Conservation (phyloP, 148 eudicot species). For the Rhododendron kiyosumense region DNA sequence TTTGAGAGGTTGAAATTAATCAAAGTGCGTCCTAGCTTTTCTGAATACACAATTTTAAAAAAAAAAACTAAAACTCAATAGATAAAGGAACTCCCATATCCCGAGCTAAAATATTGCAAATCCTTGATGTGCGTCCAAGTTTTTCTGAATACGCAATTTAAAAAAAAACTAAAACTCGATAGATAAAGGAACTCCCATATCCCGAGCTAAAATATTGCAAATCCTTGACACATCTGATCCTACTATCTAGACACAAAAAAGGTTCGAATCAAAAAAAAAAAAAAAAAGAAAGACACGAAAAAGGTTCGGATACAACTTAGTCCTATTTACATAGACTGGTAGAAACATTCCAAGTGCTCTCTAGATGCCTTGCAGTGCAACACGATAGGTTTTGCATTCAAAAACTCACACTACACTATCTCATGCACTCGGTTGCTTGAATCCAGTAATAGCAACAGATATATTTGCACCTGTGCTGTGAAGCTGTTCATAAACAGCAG, state of each 20-base stretch:
- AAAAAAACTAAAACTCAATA: neutral
- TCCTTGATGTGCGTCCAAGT: neutral
- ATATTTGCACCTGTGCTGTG: conserved; percentile 22
- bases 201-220: neutral
- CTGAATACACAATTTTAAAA: neutral
- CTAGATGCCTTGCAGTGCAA: neutral
- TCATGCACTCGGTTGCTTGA: conserved; percentile 23
- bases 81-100: neutral
- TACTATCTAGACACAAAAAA: neutral
- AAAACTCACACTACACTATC: too few species aligned
- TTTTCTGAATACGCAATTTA: neutral
- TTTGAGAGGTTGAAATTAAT: neutral
- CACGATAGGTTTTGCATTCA: neutral
- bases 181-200: neutral
- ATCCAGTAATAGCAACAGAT: conserved; percentile 22
- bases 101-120: neutral
- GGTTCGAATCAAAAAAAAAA: neutral
- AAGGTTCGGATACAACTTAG: neutral
- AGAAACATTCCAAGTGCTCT: neutral
- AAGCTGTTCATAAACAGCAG: conserved; percentile 37
- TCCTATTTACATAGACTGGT: neutral
- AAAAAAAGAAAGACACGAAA: neutral
- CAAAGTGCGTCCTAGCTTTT: neutral
- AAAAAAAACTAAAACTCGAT: neutral
- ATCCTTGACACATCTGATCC: neutral